Evolutionary conservation across 1,284 basidiomycete species (phyloP).

Genomic region (Coriolopsis trogii): DNA sequence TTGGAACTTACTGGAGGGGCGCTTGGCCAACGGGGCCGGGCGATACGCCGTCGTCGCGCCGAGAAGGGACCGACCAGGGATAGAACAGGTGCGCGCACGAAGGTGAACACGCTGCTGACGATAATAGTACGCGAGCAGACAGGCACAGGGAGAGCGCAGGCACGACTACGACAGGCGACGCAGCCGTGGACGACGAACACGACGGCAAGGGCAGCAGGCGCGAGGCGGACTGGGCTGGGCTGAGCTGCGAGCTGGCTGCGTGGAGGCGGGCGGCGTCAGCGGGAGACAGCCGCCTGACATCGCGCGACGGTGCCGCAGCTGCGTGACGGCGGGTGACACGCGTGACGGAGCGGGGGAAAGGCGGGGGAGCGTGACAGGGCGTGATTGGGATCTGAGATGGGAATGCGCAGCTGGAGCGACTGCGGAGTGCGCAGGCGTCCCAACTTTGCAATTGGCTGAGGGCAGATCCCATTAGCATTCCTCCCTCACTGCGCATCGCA

Average conservation of each 20-base stretch:
- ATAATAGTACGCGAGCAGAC: constrained; percentile 1
- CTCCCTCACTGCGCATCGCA: constrained; percentile 33
- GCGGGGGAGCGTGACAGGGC: constrained; percentile 12
- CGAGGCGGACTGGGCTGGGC: neutral
- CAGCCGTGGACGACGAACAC: neutral
- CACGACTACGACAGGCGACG: neutral
- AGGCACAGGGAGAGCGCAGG: constrained; percentile 3
- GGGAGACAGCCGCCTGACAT: too few species aligned
- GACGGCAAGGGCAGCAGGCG: constrained; percentile 4
- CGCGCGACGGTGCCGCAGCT: constrained; percentile 10
- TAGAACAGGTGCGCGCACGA: constrained; percentile 3
- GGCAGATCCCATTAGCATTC: constrained; percentile 27
- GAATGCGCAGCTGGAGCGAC: constrained; percentile 24
- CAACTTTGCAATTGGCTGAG: constrained; percentile 28
- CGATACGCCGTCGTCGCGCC: constrained; percentile 5
- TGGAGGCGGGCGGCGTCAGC: neutral
- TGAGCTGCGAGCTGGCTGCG: neutral
- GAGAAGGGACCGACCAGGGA: constrained; percentile 13
- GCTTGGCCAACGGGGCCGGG: constrained; percentile 13
- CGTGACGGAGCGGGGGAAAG: constrained; percentile 2
- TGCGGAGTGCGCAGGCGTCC: constrained; percentile 28
- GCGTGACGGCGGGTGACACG: constrained; percentile 6
- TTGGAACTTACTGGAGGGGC: constrained; percentile 8
- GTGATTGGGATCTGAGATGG: constrained; percentile 22
- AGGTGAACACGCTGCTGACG: constrained; percentile 15